Conservation (phyloP, 2,329 filamentous ascomycete species). For the Myriosclerotinia scirpicola region DNA sequence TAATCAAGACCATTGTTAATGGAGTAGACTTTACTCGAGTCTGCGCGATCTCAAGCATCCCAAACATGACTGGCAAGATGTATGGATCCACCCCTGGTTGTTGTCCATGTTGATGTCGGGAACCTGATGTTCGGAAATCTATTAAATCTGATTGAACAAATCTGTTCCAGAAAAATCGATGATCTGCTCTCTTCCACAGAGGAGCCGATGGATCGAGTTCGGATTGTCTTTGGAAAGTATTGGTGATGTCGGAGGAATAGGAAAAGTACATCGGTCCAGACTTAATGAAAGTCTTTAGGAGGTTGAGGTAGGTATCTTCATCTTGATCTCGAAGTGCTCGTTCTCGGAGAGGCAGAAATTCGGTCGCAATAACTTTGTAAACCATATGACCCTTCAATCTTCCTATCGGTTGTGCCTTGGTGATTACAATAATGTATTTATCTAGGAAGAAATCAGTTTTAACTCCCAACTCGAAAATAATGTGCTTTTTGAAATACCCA, state of each 20-base stretch:
- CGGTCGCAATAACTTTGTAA: constrained; percentile 87
- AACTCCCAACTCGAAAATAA: constrained; percentile 9
- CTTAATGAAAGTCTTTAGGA: constrained; percentile 80
- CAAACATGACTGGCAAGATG: constrained; percentile 93
- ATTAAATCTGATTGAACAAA: constrained; percentile 91
- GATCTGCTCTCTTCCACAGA: constrained; percentile 88
- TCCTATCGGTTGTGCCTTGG: constrained; percentile 87
- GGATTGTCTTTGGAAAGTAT: constrained; percentile 92
- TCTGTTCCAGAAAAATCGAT: constrained; percentile 98
- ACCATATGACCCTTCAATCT: constrained; percentile 94
- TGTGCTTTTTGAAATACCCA: constrained; percentile 59
- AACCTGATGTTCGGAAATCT: constrained; percentile 70
- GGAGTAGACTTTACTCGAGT: constrained; percentile 83
- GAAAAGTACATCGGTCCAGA: constrained; percentile 95
- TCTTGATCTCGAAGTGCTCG: constrained; percentile 87
- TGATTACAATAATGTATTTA: constrained; percentile 97
- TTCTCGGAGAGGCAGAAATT: constrained; percentile 92
- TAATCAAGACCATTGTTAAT: constrained; percentile 84
- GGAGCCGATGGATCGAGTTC: constrained; percentile 70
- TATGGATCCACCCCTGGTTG: constrained; percentile 83
- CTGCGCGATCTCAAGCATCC: constrained; percentile 87
- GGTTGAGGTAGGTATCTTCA: constrained; percentile 83
- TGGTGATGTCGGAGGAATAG: constrained; percentile 94
- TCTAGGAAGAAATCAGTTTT: constrained; percentile 48
- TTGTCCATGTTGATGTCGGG: constrained; percentile 62